A percentile compares a stretch with the other conserved stretches of the same genome.
Conservation (phyloP, 805 yeast genomes). For the Wickerhamiella qilinensis region DNA sequence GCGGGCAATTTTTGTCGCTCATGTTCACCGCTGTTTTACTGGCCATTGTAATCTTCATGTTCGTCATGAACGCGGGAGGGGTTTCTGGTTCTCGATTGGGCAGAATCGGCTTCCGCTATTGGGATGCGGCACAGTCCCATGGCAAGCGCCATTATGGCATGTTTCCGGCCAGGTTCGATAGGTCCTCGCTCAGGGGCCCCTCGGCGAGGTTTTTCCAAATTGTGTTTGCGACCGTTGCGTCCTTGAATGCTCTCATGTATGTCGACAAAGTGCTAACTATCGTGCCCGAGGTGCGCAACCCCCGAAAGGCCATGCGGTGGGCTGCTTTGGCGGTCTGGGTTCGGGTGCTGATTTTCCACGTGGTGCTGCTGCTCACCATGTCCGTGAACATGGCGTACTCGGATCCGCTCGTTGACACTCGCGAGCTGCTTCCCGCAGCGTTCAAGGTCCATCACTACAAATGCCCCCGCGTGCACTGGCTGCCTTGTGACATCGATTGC, state of each 20-base stretch:
- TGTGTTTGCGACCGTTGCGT: conserved; percentile 4
- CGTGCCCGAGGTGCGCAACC: conserved; percentile 12
- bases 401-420: neutral
- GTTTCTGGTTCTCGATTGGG: conserved; percentile 27
- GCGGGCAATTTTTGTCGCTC: neutral
- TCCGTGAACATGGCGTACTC: conserved; percentile 6
- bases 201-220: conserved; percentile 6
- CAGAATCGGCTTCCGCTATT: conserved; percentile 56
- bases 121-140: conserved; percentile 24
- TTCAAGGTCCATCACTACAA: neutral
- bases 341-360: conserved; percentile 5
- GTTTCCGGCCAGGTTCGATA: conserved; percentile 1
- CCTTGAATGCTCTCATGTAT: conserved; percentile 5
- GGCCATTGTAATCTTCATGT: conserved; percentile 37
- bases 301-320: conserved; percentile 9
- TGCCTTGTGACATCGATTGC: neutral
- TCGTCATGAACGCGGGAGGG: conserved; percentile 46
- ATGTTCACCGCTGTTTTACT: neutral
- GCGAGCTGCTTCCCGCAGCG: neutral
- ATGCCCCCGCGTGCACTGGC: neutral
- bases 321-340: conserved; percentile 3
- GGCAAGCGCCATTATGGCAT: neutral
- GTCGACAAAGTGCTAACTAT: conserved; percentile 9
- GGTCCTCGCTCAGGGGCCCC: neutral
- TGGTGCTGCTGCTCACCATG: conserved; percentile 6